A percentile compares a stretch with the other conserved stretches of the same genome.
These are phyloP conservation scores for Euryodendron excelsum DNA, from an alignment of 148 eudicot genomes.

Conservation along the genomic window DNA sequence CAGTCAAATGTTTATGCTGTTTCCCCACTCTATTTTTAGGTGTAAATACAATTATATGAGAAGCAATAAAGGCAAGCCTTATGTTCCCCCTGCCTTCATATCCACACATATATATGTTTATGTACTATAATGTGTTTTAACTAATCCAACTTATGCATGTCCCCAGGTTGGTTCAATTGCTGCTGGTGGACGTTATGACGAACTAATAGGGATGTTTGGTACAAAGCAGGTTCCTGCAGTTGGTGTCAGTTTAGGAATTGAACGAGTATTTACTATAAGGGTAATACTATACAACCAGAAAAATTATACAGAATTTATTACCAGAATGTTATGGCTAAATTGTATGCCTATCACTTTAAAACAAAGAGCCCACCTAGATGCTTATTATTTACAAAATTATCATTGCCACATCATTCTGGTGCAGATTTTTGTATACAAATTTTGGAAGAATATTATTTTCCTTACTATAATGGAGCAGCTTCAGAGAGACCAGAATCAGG, in stretches of 20 bases:
- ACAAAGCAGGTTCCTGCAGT: constrained; percentile 89
- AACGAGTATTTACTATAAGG: constrained; percentile 88
- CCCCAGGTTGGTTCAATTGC: constrained; percentile 97
- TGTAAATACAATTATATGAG: background rate
- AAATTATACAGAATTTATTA: too few relatives aligned
- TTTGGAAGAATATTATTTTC: too few relatives aligned
- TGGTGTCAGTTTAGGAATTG: constrained; percentile 94
- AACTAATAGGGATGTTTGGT: constrained; percentile 93
- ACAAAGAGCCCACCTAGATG: too few relatives aligned
- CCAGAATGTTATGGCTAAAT: too few relatives aligned
- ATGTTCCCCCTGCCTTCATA: too few relatives aligned
- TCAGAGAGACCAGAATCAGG: constrained; percentile 80
- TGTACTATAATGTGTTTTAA: background rate
- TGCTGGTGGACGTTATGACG: constrained; percentile 98
- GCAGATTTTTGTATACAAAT: too few relatives aligned
- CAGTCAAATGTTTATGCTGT: too few relatives aligned
- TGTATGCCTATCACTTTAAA: too few relatives aligned
- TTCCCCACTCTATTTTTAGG: background rate
- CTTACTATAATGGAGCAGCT: constrained; percentile 95
- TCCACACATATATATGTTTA: background rate
- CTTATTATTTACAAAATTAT: too few relatives aligned
- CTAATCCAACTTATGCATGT: constrained; percentile 2
- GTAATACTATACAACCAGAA: too few relatives aligned
- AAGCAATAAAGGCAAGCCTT: background rate
- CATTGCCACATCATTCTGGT: too few relatives aligned